A percentile compares a stretch with the other conserved stretches of the same genome.
These are phyloP conservation scores for Cryphonectria radicalis DNA, from an alignment of 2,329 filamentous ascomycete genomes.

Conservation along the genomic window DNA sequence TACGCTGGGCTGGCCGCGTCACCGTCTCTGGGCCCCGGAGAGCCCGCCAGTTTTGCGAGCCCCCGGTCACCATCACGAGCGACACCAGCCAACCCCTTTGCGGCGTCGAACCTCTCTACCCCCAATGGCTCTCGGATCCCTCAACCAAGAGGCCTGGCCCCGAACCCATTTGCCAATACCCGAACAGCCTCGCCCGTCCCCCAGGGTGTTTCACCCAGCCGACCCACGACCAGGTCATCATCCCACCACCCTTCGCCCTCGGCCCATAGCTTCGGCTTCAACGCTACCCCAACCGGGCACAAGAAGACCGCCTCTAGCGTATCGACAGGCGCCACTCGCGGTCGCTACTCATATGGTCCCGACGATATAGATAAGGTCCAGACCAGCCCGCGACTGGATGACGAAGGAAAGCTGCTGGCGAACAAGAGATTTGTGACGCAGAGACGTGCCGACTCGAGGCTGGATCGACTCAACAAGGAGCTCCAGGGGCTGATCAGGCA, in stretches of 20 bases:
- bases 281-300: slow-evolving; percentile 38
- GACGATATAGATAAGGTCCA: slow-evolving; percentile 35
- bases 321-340: slow-evolving; percentile 40
- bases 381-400: slow-evolving; percentile 57
- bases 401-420: slow-evolving; percentile 75
- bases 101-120: slow-evolving; percentile 22
- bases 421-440: slow-evolving; percentile 75
- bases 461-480: slow-evolving; percentile 78
- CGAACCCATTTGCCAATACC: slow-evolving; percentile 29
- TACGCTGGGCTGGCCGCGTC: slow-evolving; percentile 45
- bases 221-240: slow-evolving; percentile 30
- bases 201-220: slow-evolving; percentile 29
- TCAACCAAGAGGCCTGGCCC: slow-evolving; percentile 20
- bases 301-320: slow-evolving; percentile 51
- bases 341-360: slow-evolving; percentile 15
- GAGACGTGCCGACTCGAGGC: slow-evolving; percentile 75
- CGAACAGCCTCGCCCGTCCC: slow-evolving; percentile 18
- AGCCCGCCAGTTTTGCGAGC: slow-evolving; percentile 59
- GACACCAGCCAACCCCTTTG: slow-evolving; percentile 32
- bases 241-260: slow-evolving; percentile 36
- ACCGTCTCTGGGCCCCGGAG: slow-evolving; percentile 44
- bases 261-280: slow-evolving; percentile 25
- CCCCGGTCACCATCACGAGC: slow-evolving; percentile 44
- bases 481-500: slow-evolving; percentile 87
- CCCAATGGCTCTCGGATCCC: slow-evolving; percentile 27